Conservation (phyloP, 768 basidiomycete genomes). For the Termitomyces sp. region DNA sequence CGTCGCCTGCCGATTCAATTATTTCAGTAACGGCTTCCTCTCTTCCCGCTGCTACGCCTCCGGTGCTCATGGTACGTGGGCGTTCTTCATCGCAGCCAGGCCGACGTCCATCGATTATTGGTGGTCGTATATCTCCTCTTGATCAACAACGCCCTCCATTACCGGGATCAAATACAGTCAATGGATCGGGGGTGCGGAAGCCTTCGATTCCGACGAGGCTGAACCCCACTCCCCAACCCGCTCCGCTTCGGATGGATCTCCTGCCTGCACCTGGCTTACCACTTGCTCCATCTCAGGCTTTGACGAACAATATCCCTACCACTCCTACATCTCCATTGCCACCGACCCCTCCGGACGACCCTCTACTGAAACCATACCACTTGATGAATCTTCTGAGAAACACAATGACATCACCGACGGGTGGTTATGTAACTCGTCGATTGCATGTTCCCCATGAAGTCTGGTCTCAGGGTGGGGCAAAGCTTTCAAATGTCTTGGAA, state of each 20-base stretch:
- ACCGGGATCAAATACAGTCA: conserved; percentile 33
- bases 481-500: conserved; percentile 75
- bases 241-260: conserved; percentile 49
- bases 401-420: conserved; percentile 76
- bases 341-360: conserved; percentile 64
- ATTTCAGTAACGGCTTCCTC: conserved; percentile 37
- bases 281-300: conserved; percentile 43
- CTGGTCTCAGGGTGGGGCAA: conserved; percentile 89
- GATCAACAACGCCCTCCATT: conserved; percentile 50
- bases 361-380: conserved; percentile 82
- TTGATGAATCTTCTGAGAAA: conserved; percentile 79
- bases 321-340: conserved; percentile 81
- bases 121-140: conserved; percentile 48
- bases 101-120: conserved; percentile 56
- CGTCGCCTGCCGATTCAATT: conserved; percentile 47
- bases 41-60: conserved; percentile 35
- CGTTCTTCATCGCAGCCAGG: conserved; percentile 80
- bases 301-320: conserved; percentile 57
- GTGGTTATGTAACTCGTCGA: conserved; percentile 85
- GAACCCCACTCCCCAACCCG: conserved; percentile 43
- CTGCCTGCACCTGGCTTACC: conserved; percentile 19
- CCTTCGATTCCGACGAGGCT: conserved; percentile 58
- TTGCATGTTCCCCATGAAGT: conserved; percentile 87
- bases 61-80: conserved; percentile 38
- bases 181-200: conserved; percentile 48